phyloP scores from a whole-genome alignment of 371 early-diverging fungal genomes.

The Lichtheimia ornata region DNA sequence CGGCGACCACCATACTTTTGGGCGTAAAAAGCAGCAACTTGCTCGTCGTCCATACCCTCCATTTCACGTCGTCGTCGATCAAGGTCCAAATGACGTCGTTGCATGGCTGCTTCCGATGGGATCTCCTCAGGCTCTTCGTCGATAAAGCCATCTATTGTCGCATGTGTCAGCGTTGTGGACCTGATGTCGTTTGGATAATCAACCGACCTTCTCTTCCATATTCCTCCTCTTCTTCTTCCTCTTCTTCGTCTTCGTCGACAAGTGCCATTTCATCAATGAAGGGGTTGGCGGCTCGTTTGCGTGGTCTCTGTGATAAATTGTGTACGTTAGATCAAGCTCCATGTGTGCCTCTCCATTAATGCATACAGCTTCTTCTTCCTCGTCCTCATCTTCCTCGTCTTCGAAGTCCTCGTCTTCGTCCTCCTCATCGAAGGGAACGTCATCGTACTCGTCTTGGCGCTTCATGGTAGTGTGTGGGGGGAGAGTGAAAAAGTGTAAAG shows the following conservation, averaged over 20 bases:
- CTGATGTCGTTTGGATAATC: neutral
- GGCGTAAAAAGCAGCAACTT: slow-evolving; percentile 77
- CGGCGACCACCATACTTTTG: slow-evolving; percentile 77
- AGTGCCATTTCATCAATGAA: slow-evolving; percentile 62
- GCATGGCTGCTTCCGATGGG: slow-evolving; percentile 55
- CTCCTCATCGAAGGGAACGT: slow-evolving; percentile 20
- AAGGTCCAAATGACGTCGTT: slow-evolving; percentile 63
- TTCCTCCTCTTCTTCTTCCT: slow-evolving; percentile 68
- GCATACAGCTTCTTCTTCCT: slow-evolving; percentile 18
- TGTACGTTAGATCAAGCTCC: neutral
- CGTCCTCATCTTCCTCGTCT: slow-evolving; percentile 23
- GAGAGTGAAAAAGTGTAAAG: neutral
- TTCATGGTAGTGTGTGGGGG: neutral
- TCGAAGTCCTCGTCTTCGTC: slow-evolving; percentile 24
- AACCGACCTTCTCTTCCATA: slow-evolving; percentile 60
- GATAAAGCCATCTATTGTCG: slow-evolving; percentile 64
- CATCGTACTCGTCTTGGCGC: slow-evolving; percentile 9
- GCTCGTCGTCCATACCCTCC: slow-evolving; percentile 84
- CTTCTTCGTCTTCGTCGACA: slow-evolving; percentile 70
- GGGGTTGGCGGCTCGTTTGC: slow-evolving; percentile 50
- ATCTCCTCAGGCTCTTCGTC: slow-evolving; percentile 70
- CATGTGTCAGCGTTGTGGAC: too few relatives aligned
- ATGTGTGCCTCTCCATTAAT: neutral
- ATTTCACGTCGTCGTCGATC: slow-evolving; percentile 67
- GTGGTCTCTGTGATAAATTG: slow-evolving; percentile 29